Percentiles rank a stretch among this genome's conserved stretches.
Conservation (phyloP, 2,329 filamentous ascomycete genomes). For the Apiospora saccharicola region DNA sequence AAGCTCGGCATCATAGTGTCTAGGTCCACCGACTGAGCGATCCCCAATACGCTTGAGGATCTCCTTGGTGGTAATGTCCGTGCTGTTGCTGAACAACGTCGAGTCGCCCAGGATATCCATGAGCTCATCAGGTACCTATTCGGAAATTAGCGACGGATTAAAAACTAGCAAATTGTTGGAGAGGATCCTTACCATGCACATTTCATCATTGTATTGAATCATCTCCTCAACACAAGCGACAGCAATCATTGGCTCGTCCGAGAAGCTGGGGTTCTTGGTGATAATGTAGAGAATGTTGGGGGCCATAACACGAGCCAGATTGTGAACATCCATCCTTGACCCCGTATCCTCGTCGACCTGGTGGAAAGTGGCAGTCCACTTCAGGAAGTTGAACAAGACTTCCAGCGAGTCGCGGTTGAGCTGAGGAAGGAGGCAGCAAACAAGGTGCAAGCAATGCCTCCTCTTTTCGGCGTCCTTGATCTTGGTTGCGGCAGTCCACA, state of each 20-base stretch:
- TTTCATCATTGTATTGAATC: conserved; percentile 92
- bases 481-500: conserved; percentile 92
- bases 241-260: conserved; percentile 88
- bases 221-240: conserved; percentile 92
- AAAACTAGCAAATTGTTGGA: neutral
- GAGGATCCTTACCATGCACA: conserved; percentile 79
- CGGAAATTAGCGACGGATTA: conserved; percentile 34
- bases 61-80: conserved; percentile 95
- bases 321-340: conserved; percentile 99
- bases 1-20: conserved; percentile 68
- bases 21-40: conserved; percentile 61
- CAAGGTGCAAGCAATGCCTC: conserved; percentile 85
- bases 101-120: conserved; percentile 86
- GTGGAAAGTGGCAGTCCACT: conserved; percentile 97
- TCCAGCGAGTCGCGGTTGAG: conserved; percentile 92
- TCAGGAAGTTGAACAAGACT: conserved; percentile 93
- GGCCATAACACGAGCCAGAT: conserved; percentile 95
- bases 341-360: conserved; percentile 96
- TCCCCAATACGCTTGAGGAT: conserved; percentile 94
- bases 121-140: conserved; percentile 90
- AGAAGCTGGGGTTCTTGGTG: conserved; percentile 71
- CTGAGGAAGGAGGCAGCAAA: conserved; percentile 92
- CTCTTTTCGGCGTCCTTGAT: conserved; percentile 83
- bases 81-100: conserved; percentile 78
- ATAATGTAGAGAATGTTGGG: conserved; percentile 88